These are phyloP conservation scores for Neltuma alba DNA, from an alignment of 306 rosid genomes.

Conservation along the genomic window DNA sequence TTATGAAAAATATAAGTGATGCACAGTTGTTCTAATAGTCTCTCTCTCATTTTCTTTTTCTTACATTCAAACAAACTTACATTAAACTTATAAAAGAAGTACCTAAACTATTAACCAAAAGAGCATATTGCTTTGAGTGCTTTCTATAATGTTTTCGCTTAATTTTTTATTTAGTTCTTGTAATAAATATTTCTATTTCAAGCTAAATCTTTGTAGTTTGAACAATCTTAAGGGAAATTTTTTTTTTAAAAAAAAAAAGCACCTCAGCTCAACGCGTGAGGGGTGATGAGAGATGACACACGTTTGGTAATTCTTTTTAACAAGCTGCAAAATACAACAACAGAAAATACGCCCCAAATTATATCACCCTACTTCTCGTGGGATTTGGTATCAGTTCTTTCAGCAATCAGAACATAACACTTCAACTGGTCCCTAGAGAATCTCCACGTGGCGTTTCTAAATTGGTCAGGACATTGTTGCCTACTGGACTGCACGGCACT, in stretches of 20 bases:
- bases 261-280: background rate
- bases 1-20: too few relatives aligned
- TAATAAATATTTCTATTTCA: too few relatives aligned
- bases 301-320: background rate
- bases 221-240: background rate
- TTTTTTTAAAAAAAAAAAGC: background rate
- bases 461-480: background rate
- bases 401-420: background rate
- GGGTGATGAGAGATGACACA: background rate
- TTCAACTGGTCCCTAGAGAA: background rate
- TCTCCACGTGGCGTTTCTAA: background rate
- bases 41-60: too few relatives aligned
- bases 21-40: too few relatives aligned
- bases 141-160: too few relatives aligned
- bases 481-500: background rate
- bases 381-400: background rate
- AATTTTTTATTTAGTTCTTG: too few relatives aligned
- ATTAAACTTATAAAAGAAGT: too few relatives aligned
- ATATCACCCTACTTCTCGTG: background rate
- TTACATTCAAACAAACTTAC: too few relatives aligned
- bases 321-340: background rate
- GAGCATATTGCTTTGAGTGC: too few relatives aligned
- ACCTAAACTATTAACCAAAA: too few relatives aligned
- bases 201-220: too few relatives aligned
- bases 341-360: background rate